Evolutionary conservation across 805 yeast species (phyloP).

Genomic region (Maudiozyma barnettii): DNA sequence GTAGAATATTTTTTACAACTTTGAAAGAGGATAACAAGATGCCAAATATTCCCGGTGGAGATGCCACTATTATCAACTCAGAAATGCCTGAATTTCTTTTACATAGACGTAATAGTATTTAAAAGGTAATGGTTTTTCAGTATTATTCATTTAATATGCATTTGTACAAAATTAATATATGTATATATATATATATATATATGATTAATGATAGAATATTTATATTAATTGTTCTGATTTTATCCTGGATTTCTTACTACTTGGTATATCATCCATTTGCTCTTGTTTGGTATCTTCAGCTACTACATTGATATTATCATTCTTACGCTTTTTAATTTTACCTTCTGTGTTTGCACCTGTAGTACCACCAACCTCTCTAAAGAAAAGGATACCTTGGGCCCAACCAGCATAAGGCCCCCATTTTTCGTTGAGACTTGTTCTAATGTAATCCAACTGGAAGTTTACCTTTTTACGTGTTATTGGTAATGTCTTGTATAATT

Average conservation of each 20-base stretch:
- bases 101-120: slow-evolving; percentile 59
- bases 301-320: background rate
- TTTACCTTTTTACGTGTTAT: slow-evolving; percentile 27
- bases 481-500: slow-evolving; percentile 21
- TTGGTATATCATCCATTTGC: slow-evolving; percentile 5
- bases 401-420: slow-evolving; percentile 97
- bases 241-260: slow-evolving; percentile 1
- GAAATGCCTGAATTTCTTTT: slow-evolving; percentile 27
- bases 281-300: background rate
- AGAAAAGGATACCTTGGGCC: slow-evolving; percentile 93
- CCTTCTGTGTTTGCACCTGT: slow-evolving; percentile 47
- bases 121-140: slow-evolving; percentile 3
- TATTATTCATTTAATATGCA: no score
- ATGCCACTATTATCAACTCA: slow-evolving; percentile 12
- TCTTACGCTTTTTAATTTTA: slow-evolving; percentile 14
- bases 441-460: slow-evolving; percentile 37
- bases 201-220: background rate
- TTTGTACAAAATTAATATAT: background rate
- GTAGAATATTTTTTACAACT: slow-evolving; percentile 44
- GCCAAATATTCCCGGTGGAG: slow-evolving; percentile 52
- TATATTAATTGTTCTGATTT: slow-evolving; percentile 3
- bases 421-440: slow-evolving; percentile 46
- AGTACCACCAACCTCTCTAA: slow-evolving; percentile 73
- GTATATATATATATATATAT: background rate
- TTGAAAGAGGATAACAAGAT: slow-evolving; percentile 45